Percentiles rank a stretch among this genome's conserved stretches.
These are phyloP conservation scores for Coprinopsis marcescibilis DNA, from an alignment of 768 basidiomycete genomes.

Conservation along the genomic window DNA sequence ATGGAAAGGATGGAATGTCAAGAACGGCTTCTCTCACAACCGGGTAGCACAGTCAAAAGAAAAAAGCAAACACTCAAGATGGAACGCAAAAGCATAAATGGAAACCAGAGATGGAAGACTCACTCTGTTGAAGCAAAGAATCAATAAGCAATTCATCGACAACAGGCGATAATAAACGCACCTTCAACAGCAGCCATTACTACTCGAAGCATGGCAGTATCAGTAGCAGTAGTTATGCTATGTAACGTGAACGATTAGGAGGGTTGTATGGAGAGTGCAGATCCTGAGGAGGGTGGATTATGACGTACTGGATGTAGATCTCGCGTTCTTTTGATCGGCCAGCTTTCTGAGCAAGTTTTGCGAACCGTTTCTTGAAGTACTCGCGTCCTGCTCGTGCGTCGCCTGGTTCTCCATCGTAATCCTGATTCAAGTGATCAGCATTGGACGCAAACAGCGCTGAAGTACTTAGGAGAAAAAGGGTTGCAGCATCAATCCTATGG, in stretches of 20 bases:
- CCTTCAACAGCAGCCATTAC: slow-evolving; percentile 98
- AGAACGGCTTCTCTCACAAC: slow-evolving; percentile 15
- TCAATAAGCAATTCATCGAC: slow-evolving; percentile 25
- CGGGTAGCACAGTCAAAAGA: slow-evolving; percentile 9
- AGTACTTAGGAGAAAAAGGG: slow-evolving; percentile 28
- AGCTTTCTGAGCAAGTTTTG: slow-evolving; percentile 75
- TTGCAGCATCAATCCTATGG: too few relatives aligned
- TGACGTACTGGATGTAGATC: slow-evolving; percentile 88
- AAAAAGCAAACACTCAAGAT: not conserved
- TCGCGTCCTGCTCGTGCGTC: slow-evolving; percentile 75
- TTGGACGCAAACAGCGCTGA: not conserved
- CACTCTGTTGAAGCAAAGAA: slow-evolving; percentile 20
- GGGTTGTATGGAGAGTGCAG: not conserved
- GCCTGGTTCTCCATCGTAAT: slow-evolving; percentile 75
- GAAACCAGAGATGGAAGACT: slow-evolving; percentile 17
- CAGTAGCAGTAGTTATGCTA: slow-evolving; percentile 86
- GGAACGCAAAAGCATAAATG: slow-evolving; percentile 13
- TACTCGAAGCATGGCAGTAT: slow-evolving; percentile 81
- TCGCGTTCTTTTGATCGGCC: slow-evolving; percentile 83
- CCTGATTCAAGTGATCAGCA: slow-evolving; percentile 34
- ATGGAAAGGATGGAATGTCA: slow-evolving; percentile 8
- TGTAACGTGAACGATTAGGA: not conserved
- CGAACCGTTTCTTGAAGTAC: slow-evolving; percentile 87
- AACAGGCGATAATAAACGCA: slow-evolving; percentile 29
- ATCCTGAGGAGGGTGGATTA: slow-evolving; percentile 3